phyloP scores from a whole-genome alignment of 345 rosid genomes.

The Salix dunnii region DNA sequence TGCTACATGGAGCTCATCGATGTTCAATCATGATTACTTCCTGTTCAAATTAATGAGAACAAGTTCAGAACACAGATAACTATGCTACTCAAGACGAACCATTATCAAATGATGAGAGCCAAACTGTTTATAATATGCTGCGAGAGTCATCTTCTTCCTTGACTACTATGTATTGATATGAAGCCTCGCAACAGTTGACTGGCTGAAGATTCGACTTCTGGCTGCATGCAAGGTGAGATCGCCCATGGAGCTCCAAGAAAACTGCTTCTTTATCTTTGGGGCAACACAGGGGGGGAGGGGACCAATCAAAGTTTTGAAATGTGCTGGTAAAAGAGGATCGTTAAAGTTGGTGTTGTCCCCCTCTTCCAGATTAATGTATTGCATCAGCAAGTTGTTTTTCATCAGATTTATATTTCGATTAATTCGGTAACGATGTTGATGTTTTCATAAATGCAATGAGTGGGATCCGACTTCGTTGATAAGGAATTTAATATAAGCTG shows the following conservation, averaged over 20 bases:
- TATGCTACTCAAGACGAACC: not conserved
- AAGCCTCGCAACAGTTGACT: not conserved
- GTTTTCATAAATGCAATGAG: conserved; percentile 12
- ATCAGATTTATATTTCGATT: conserved; percentile 1
- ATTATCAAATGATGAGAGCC: not conserved
- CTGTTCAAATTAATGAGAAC: not conserved
- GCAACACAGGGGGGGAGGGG: conserved; percentile 3
- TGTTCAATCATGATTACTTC: not conserved
- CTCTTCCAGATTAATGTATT: conserved; percentile 5
- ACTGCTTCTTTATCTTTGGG: not conserved
- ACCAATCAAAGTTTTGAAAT: conserved; percentile 1
- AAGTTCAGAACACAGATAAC: not conserved
- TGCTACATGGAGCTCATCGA: not conserved
- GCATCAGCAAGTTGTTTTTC: conserved; percentile 12
- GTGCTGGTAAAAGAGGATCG: conserved; percentile 23
- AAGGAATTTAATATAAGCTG: not conserved
- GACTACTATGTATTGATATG: not conserved
- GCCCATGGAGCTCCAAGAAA: not conserved
- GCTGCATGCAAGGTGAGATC: not conserved
- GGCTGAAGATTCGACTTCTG: not conserved
- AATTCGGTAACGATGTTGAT: conserved; percentile 47
- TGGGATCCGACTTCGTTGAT: conserved; percentile 36
- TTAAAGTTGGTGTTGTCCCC: conserved; percentile 30
- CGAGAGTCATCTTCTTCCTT: not conserved
- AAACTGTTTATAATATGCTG: not conserved